Percentiles rank a stretch among this genome's conserved stretches.
These are phyloP conservation scores for Triangularia setosa DNA, from an alignment of 2,329 filamentous ascomycete species.

Conservation along the genomic window DNA sequence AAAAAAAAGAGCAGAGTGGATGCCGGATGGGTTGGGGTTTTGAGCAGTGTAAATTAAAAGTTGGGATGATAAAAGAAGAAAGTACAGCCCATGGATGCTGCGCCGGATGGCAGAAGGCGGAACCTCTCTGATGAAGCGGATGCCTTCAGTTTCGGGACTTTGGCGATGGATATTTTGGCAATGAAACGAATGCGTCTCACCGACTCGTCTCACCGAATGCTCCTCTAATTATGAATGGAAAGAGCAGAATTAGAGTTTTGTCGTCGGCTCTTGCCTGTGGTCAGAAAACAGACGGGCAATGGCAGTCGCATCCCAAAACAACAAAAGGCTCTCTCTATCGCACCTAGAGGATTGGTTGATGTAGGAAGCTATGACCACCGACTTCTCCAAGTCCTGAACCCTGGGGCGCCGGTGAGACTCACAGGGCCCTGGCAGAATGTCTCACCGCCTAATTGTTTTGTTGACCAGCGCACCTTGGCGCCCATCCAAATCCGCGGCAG, in stretches of 20 bases:
- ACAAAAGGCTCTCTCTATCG: not conserved
- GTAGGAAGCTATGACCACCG: constrained; percentile 24
- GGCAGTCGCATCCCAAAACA: not conserved
- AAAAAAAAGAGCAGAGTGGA: not conserved
- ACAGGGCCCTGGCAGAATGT: constrained; percentile 21
- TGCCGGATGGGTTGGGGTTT: not conserved
- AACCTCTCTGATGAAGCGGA: not conserved
- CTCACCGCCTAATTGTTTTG: constrained; percentile 28
- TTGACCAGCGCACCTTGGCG: constrained; percentile 22
- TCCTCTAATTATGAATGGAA: not conserved
- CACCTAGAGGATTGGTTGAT: not conserved
- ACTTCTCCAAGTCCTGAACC: not conserved
- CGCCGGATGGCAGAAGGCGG: not conserved
- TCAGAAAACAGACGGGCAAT: not conserved
- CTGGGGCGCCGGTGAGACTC: not conserved
- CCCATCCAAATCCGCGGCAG: constrained; percentile 20
- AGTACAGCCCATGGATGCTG: not conserved
- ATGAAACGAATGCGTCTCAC: not conserved
- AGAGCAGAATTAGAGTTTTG: not conserved
- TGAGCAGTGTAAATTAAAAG: not conserved
- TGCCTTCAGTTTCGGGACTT: not conserved
- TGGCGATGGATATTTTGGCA: not conserved
- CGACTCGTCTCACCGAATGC: not conserved
- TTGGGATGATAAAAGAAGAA: not conserved
- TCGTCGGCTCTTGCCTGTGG: not conserved